Percentiles rank a stretch among this genome's conserved stretches.
Evolutionary conservation across 1,284 basidiomycete genomes (phyloP).

Genomic region (Cutaneotrichosporon cutaneum): DNA sequence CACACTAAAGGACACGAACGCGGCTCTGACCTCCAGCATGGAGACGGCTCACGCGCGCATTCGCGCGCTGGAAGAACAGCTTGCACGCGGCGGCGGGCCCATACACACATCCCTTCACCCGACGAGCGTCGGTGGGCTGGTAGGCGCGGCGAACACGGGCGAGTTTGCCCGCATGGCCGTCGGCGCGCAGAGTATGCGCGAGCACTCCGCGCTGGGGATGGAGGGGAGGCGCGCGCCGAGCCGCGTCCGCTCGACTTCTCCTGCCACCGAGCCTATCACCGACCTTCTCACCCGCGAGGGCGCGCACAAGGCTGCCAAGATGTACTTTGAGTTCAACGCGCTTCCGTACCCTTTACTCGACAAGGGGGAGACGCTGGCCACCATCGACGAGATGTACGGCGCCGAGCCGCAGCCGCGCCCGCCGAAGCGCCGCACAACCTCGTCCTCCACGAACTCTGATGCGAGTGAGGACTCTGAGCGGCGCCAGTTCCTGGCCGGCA

Average conservation of each 20-base stretch:
- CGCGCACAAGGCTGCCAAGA: conserved; percentile 27
- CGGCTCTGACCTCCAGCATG: conserved; percentile 30
- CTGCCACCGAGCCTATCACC: conserved; percentile 7
- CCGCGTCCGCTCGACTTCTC: not conserved
- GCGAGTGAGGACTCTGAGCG: conserved; percentile 15
- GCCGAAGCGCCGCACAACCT: conserved; percentile 11
- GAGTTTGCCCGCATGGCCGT: conserved; percentile 21
- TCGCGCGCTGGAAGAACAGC: conserved; percentile 34
- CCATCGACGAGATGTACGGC: conserved; percentile 32
- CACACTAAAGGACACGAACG: conserved; percentile 35
- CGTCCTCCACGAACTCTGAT: conserved; percentile 4
- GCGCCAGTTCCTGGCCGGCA: conserved; percentile 36
- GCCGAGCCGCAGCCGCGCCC: conserved; percentile 4
- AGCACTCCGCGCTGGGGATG: conserved; percentile 12
- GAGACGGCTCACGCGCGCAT: conserved; percentile 35
- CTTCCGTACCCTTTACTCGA: conserved; percentile 37
- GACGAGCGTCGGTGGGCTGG: not conserved
- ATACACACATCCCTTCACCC: not conserved
- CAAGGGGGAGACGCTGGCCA: conserved; percentile 25
- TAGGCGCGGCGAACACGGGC: not conserved
- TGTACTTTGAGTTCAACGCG: conserved; percentile 32
- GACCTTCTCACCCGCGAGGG: conserved; percentile 23
- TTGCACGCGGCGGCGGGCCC: conserved; percentile 10
- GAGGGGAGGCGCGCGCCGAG: not conserved
- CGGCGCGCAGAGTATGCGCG: conserved; percentile 4